phyloP scores from a whole-genome alignment of 768 basidiomycete genomes.

The Amanita jacksonii region DNA sequence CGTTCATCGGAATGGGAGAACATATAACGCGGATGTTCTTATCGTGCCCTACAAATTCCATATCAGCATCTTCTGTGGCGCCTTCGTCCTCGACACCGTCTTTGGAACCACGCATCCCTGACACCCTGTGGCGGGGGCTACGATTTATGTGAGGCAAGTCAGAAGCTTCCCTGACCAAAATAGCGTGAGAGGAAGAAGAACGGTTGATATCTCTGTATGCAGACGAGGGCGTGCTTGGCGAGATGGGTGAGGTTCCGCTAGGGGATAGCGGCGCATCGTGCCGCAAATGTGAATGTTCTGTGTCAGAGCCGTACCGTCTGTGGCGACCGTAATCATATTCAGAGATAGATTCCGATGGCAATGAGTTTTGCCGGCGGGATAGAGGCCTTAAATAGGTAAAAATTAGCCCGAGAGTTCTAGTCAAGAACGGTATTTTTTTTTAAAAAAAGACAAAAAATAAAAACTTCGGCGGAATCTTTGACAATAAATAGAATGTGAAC shows the following conservation, averaged over 20 bases:
- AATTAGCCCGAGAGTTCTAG: no score
- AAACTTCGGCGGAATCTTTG: no score
- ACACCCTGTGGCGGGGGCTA: conserved; percentile 5
- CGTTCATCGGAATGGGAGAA: not conserved
- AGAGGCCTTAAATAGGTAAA: not conserved
- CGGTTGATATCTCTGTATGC: conserved; percentile 19
- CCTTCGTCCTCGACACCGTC: conserved; percentile 4
- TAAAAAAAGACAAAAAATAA: not conserved
- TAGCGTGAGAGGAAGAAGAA: conserved; percentile 4
- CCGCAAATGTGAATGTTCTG: not conserved
- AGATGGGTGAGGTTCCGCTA: conserved; percentile 43
- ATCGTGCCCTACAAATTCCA: conserved; percentile 3
- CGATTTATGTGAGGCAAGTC: not conserved
- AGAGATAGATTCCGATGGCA: not conserved
- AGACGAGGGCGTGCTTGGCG: conserved; percentile 47
- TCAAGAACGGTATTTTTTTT: conserved; percentile 5
- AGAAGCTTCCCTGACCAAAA: conserved; percentile 9
- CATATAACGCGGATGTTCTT: not conserved
- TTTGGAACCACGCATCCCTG: conserved; percentile 1
- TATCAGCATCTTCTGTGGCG: conserved; percentile 1
- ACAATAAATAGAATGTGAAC: conserved; percentile 11
- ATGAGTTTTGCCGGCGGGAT: not conserved
- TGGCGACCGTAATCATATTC: conserved; percentile 13
- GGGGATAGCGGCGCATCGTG: conserved; percentile 21
- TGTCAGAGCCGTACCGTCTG: conserved; percentile 17